Evolutionary conservation across 208 protist genomes (phyloP).

Genomic region (Trypanosoma mega): DNA sequence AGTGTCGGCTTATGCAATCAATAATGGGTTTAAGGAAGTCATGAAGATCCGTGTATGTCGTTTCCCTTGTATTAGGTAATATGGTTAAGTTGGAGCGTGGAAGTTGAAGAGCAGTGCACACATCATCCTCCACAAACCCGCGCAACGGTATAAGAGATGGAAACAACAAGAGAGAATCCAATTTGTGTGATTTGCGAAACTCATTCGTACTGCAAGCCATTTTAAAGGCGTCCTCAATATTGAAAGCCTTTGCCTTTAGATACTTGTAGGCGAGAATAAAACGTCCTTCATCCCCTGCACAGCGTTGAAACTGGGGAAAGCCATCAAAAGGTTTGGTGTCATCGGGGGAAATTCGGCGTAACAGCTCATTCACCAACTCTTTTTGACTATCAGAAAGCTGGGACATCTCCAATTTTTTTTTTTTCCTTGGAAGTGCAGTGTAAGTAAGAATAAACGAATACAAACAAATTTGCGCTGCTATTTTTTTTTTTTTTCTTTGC

Average conservation of each 20-base stretch:
- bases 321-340: not conserved
- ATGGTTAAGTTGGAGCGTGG: slow-evolving; percentile 3
- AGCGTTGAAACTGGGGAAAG: slow-evolving; percentile 28
- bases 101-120: slow-evolving; percentile 45
- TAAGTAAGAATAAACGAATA: slow-evolving; percentile 15
- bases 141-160: slow-evolving; percentile 48
- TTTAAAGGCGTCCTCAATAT: slow-evolving; percentile 31
- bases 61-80: not conserved
- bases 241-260: slow-evolving; percentile 36
- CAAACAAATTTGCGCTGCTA: no score
- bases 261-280: slow-evolving; percentile 41
- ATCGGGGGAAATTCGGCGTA: not conserved
- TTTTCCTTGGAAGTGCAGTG: no score
- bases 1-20: slow-evolving; percentile 30
- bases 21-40: slow-evolving; percentile 57
- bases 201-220: slow-evolving; percentile 28
- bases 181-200: slow-evolving; percentile 44
- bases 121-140: slow-evolving; percentile 44
- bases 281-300: slow-evolving; percentile 25
- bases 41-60: slow-evolving; percentile 50
- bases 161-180: slow-evolving; percentile 59
- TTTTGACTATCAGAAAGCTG: not conserved
- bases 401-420: not conserved
- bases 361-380: slow-evolving; percentile 1
- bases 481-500: no score